Evolutionary conservation across 2,329 filamentous ascomycete species (phyloP).

Genomic region (Colletotrichum cereale): DNA sequence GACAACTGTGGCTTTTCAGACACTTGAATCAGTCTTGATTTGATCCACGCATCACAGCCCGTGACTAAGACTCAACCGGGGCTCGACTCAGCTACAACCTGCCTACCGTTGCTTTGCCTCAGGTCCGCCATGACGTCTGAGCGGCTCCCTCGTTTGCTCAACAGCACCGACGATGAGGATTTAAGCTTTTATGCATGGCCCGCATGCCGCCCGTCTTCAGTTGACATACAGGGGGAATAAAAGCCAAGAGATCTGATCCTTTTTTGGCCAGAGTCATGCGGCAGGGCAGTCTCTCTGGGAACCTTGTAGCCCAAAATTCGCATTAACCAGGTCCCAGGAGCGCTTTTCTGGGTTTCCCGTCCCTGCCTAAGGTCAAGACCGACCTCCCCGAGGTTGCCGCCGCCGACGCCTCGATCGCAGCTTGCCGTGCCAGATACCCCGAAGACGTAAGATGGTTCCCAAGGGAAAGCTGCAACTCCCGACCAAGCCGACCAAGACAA

Average conservation of each 20-base stretch:
- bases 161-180: slow-evolving; percentile 9
- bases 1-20: slow-evolving; percentile 1
- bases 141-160: slow-evolving; percentile 5
- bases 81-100: slow-evolving; percentile 1
- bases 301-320: background rate
- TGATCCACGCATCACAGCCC: background rate
- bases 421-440: background rate
- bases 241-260: background rate
- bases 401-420: slow-evolving; percentile 12
- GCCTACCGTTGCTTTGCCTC: slow-evolving; percentile 5
- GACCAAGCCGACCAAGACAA: background rate
- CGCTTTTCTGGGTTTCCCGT: background rate
- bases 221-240: slow-evolving; percentile 16
- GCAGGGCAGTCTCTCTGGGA: background rate
- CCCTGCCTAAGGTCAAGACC: slow-evolving; percentile 17
- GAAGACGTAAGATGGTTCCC: background rate
- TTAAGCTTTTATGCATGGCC: slow-evolving; percentile 32
- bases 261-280: slow-evolving; percentile 12
- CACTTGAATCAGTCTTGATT: background rate
- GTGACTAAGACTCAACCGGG: background rate
- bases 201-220: slow-evolving; percentile 25
- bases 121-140: slow-evolving; percentile 19
- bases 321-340: background rate
- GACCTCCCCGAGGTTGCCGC: slow-evolving; percentile 16
- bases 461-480: background rate